Percentiles rank a stretch among this genome's conserved stretches.
Evolutionary conservation across 2,329 filamentous ascomycete genomes (phyloP).

Genomic region (Huntiella bhutanensis): DNA sequence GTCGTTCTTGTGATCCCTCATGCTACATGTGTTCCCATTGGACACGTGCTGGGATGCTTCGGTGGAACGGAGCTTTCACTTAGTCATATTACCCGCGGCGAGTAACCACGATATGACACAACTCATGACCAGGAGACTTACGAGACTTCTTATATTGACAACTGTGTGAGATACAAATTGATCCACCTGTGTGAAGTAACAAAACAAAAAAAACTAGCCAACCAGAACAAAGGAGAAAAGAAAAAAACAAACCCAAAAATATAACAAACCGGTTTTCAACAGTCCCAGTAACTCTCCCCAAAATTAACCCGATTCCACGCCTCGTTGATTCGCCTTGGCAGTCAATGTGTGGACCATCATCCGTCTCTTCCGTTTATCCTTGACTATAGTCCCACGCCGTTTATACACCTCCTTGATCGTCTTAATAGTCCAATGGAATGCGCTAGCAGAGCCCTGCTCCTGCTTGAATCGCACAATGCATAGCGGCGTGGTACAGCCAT

Average conservation of each 20-base stretch:
- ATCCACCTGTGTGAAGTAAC: background rate
- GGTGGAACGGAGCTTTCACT: no score
- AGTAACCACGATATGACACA: no score
- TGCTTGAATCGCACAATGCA: constrained; percentile 75
- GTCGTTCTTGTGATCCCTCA: no score
- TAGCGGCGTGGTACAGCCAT: constrained; percentile 56
- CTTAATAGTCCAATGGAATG: constrained; percentile 67
- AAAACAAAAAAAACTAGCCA: background rate
- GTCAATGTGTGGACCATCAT: constrained; percentile 53
- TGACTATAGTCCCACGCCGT: constrained; percentile 45
- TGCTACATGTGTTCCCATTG: no score
- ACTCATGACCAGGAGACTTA: no score
- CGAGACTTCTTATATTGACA: no score
- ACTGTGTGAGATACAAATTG: background rate
- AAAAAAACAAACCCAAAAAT: constrained; percentile 3
- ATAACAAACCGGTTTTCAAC: background rate
- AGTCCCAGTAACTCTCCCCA: background rate
- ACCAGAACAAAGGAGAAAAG: background rate
- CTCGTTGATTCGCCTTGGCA: constrained; percentile 2
- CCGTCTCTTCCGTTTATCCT: constrained; percentile 45
- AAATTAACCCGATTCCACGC: background rate
- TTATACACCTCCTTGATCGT: constrained; percentile 52
- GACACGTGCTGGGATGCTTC: no score
- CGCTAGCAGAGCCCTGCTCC: constrained; percentile 77
- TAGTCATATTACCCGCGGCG: no score